Evolutionary conservation across 192 early-diverging fungal genomes (phyloP), one percentile per base, ranked within the genome.

Genomic region (Backusella macrospora): DNA sequence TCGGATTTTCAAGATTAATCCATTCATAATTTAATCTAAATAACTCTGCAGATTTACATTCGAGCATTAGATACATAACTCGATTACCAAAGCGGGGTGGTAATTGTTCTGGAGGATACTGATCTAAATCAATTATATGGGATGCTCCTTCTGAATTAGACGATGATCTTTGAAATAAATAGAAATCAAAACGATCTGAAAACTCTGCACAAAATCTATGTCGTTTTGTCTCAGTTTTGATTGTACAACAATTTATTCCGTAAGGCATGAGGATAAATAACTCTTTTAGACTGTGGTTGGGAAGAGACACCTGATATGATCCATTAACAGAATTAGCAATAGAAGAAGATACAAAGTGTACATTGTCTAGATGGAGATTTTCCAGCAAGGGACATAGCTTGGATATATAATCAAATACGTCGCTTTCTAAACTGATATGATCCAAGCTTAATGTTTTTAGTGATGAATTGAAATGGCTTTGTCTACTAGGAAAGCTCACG

Each of bases 381-480:
- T 52, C 49, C 16, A 52, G n/a, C 18, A 52, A 18, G n/a, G 18
- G 49, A 7, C 49, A 52, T 3, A 21, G 8, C 49, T 21, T 52
- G 49, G 49, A 23, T 52, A 52, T 52, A 52, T 52, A 21, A 18
- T 52, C 49, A 23, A 52, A 52, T 9, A 21, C n/a, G 16, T 9
- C 18, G 49, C 9, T 6, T 23, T 52, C 49, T 6, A 52, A 18
- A 52, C 49, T 52, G 49, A 10, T 18, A 52, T 52, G 49, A n/a
- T 52, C 49, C n/a, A 52, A 52, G n/a, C 49, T 23, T 52, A 52
- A 52, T 9, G 49, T 52, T n/a, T 52, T 52, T 52, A 52, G n/a
- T 7, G 49, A 21, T 18, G 18, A 52, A 4, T 52, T 9, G n/a
- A 52, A 8, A 52, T 9, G 9, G 6, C 49, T 52, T 52, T 16